Evolutionary conservation across 2,329 filamentous ascomycete genomes (phyloP), one percentile per base, ranked within the genome.

Genomic region (Aotearoamyces nothofagi): DNA sequence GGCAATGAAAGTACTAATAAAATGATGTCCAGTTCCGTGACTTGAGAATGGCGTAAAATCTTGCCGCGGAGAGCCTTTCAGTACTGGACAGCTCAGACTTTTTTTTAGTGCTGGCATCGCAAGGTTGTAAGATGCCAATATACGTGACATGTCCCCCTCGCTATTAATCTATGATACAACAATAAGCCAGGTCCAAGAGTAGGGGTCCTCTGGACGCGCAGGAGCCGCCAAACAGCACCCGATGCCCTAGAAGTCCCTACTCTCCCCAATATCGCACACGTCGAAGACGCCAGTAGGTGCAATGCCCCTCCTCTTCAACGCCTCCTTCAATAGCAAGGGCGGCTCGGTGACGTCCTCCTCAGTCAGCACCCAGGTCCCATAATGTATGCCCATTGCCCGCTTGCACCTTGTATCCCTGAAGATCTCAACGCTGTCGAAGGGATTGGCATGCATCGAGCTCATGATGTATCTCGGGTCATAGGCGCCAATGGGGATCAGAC

Each of bases 401-500:
- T 68, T 62, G 57, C 86, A 94, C 40, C 66, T 66, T 1, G 82
- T 92, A 43, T 94, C 86, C 5, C 61, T 53, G 52, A 93, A 93
- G 41, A 96, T 93, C 44, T 90, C 82, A 20, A 93, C 84, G 0
- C 77, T 69, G 49, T 96, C 87, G 40, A 72, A 75, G 0, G 87
- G 87, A 49, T 92, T 80, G 5, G 80, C 78, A 50, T 96, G 87
- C 65, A 92, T 75, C 12, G 72, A 59, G 26, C 75, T 83, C 61
- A 90, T 86, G 37, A 90, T 51, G 32, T 51, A 54, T 14, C 80
- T 63, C 1, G 79, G 80, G 34, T 69, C 61, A 52, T 94, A 94
- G 2, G 86, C 87, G 30, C 87, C 87, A 41, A 96, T 94, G 22
- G 87, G 87, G 39, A 96, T 90, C 31, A 94, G 57, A 0, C 87